Evolutionary conservation across 2,329 filamentous ascomycete genomes (phyloP).

Genomic region (Penicillium rolfsii): DNA sequence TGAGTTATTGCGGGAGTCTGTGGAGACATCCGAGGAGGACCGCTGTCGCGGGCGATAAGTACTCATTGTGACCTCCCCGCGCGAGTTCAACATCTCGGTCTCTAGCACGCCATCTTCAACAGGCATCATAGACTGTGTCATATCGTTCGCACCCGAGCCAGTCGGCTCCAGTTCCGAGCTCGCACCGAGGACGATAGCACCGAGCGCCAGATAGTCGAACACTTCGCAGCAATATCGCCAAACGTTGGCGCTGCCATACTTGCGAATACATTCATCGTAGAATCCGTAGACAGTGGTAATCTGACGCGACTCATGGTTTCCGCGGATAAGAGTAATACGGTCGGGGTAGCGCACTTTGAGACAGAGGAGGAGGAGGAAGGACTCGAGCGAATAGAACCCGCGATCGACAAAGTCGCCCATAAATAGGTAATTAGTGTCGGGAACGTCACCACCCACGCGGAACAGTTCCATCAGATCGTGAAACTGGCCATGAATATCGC

Average conservation of each 20-base stretch:
- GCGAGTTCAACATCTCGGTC: constrained; percentile 88
- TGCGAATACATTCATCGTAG: constrained; percentile 94
- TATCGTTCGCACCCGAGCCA: constrained; percentile 49
- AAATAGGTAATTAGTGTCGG: constrained; percentile 95
- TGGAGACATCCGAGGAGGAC: constrained; percentile 39
- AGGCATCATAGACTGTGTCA: constrained; percentile 56
- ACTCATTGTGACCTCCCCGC: constrained; percentile 73
- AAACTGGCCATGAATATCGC: constrained; percentile 96
- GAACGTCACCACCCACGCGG: constrained; percentile 87
- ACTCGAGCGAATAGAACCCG: constrained; percentile 96
- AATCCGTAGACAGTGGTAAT: constrained; percentile 98
- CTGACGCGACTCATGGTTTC: constrained; percentile 94
- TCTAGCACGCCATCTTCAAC: constrained; percentile 74
- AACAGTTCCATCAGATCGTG: constrained; percentile 98
- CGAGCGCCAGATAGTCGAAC: constrained; percentile 93
- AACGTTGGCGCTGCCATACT: constrained; percentile 95
- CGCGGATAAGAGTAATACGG: constrained; percentile 92
- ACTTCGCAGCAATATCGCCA: constrained; percentile 98
- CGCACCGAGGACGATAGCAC: constrained; percentile 87
- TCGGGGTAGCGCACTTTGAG: constrained; percentile 97
- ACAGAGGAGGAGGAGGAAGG: constrained; percentile 91
- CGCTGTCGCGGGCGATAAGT: constrained; percentile 42
- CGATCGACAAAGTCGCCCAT: constrained; percentile 99
- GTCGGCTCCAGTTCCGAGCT: constrained; percentile 66
- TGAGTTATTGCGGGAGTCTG: constrained; percentile 43